phyloP scores from a whole-genome alignment of 306 rosid genomes.

The Elaeagnus macrophylla region DNA sequence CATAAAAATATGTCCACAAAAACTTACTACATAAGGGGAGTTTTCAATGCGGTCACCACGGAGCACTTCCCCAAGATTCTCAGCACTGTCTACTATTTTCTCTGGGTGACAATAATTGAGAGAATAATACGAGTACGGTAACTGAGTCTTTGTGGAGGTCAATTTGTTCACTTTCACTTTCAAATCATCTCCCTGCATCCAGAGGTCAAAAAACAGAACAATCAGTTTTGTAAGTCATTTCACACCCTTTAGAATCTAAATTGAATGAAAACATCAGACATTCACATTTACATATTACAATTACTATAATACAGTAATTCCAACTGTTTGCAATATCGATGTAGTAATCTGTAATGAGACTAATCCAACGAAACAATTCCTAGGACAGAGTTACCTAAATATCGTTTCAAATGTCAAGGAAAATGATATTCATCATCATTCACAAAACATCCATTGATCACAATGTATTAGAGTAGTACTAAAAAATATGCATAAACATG shows the following conservation, averaged over 20 bases:
- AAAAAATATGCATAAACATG: too few relatives aligned
- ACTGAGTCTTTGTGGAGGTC: conserved; percentile 96
- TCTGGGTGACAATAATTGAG: conserved; percentile 58
- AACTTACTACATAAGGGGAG: conserved; percentile 75
- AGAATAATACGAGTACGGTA: conserved; percentile 83
- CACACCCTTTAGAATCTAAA: not conserved
- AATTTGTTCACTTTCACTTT: conserved; percentile 94
- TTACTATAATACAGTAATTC: not conserved
- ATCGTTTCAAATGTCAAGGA: too few relatives aligned
- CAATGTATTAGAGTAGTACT: too few relatives aligned
- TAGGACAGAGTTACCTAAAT: not conserved
- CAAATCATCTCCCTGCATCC: conserved; percentile 70
- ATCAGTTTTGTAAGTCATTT: not conserved
- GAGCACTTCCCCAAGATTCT: conserved; percentile 96
- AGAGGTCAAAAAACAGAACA: conserved; percentile 5
- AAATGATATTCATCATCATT: too few relatives aligned
- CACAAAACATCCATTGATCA: too few relatives aligned
- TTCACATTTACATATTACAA: not conserved
- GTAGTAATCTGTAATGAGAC: not conserved
- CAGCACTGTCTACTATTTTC: conserved; percentile 76
- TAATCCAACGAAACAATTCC: not conserved
- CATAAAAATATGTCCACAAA: conserved; percentile 1
- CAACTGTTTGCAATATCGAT: not conserved
- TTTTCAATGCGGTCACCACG: conserved; percentile 99
- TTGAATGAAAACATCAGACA: not conserved